These are phyloP conservation scores for Lasiosphaeris hirsuta DNA, from an alignment of 495 filamentous ascomycete species.

Conservation along the genomic window DNA sequence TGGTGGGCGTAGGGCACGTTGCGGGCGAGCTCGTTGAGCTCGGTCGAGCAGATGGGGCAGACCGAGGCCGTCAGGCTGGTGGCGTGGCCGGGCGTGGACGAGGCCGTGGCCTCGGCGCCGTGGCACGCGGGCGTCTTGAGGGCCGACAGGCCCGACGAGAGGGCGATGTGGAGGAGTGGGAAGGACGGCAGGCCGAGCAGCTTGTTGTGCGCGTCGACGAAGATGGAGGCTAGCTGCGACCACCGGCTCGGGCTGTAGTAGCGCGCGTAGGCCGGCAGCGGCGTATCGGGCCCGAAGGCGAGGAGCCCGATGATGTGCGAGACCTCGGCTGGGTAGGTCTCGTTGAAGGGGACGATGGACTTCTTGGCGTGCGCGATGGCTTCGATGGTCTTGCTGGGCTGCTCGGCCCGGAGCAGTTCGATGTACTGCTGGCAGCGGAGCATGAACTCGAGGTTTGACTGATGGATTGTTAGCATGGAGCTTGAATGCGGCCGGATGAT, in stretches of 20 bases:
- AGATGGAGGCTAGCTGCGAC: constrained; percentile 72
- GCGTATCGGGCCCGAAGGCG: constrained; percentile 63
- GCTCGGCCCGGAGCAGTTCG: constrained; percentile 70
- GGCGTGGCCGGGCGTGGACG: constrained; percentile 21
- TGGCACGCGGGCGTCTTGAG: constrained; percentile 96
- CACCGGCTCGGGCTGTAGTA: constrained; percentile 73
- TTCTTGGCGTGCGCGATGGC: constrained; percentile 80
- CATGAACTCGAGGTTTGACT: constrained; percentile 91
- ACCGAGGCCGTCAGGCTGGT: constrained; percentile 47
- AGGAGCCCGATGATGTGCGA: constrained; percentile 75
- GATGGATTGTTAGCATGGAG: constrained; percentile 28
- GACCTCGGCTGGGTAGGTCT: constrained; percentile 66
- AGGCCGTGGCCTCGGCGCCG: constrained; percentile 45
- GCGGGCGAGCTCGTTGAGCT: constrained; percentile 85
- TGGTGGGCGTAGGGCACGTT: constrained; percentile 93
- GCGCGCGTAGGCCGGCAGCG: constrained; percentile 38
- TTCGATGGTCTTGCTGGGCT: constrained; percentile 60
- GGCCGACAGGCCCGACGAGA: constrained; percentile 87
- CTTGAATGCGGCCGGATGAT: background rate
- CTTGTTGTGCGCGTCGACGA: constrained; percentile 79
- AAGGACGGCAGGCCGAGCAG: constrained; percentile 78
- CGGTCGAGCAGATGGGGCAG: constrained; percentile 92
- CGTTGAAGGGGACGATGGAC: constrained; percentile 64
- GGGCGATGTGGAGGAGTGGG: constrained; percentile 86
- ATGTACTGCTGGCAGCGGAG: constrained; percentile 95